These are phyloP conservation scores for Westerdykella aurantiaca DNA, from an alignment of 2,329 filamentous ascomycete genomes.

Conservation along the genomic window DNA sequence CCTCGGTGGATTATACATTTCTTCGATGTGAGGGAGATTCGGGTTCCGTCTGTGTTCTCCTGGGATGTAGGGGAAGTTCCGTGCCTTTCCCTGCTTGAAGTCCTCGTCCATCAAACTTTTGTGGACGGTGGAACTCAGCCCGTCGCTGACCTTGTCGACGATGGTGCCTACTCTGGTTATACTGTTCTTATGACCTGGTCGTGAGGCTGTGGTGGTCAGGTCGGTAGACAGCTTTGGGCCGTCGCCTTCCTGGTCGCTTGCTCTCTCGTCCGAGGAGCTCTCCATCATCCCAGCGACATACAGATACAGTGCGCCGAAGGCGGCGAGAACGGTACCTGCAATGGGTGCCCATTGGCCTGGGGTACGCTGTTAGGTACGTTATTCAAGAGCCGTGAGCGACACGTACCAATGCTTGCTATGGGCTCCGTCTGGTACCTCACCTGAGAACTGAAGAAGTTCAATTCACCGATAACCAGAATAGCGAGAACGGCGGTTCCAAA, in stretches of 20 bases:
- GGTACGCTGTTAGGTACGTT: conserved; percentile 1
- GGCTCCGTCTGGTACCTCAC: conserved; percentile 58
- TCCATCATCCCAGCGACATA: conserved; percentile 2
- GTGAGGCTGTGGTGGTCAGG: no score
- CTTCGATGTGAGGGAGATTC: conserved; percentile 35
- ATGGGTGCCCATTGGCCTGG: conserved; percentile 57
- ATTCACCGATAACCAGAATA: conserved; percentile 57
- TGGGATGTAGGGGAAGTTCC: conserved; percentile 53
- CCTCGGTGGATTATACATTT: conserved; percentile 37
- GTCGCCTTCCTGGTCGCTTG: neutral
- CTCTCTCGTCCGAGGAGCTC: neutral
- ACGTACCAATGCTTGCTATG: conserved; percentile 54
- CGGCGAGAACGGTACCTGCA: conserved; percentile 53
- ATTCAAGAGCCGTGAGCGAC: neutral
- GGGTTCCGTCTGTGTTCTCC: conserved; percentile 48
- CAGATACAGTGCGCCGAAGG: conserved; percentile 55
- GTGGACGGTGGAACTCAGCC: conserved; percentile 45
- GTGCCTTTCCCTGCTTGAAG: conserved; percentile 44
- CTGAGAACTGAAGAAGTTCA: conserved; percentile 56
- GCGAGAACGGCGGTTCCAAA: conserved; percentile 55
- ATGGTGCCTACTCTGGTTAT: conserved; percentile 24
- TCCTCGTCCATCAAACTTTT: conserved; percentile 44
- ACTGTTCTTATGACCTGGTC: no score
- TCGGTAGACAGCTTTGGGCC: no score
- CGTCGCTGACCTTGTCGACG: conserved; percentile 42